A percentile compares a stretch with the other conserved stretches of the same genome.
phyloP scores from a whole-genome alignment of 768 basidiomycete species.

The Clavulina sp. region DNA sequence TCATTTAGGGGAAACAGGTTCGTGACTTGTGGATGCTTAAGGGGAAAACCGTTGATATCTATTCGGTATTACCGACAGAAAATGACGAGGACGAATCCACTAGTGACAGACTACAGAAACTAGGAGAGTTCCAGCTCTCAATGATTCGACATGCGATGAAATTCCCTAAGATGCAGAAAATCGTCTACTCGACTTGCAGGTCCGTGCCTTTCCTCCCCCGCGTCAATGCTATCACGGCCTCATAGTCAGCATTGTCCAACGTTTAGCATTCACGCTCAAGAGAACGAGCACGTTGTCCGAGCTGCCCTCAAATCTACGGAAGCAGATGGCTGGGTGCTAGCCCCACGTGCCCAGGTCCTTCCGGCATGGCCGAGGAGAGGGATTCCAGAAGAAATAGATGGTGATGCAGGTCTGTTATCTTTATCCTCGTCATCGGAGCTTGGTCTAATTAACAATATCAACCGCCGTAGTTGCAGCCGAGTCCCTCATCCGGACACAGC shows the following conservation, averaged over 20 bases:
- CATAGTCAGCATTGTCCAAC: background rate
- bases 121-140: slow-evolving; percentile 73
- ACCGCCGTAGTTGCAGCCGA: slow-evolving; percentile 24
- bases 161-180: slow-evolving; percentile 46
- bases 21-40: slow-evolving; percentile 11
- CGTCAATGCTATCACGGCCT: background rate
- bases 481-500: slow-evolving; percentile 52
- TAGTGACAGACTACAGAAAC: slow-evolving; percentile 59
- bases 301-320: slow-evolving; percentile 56
- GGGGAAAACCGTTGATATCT: background rate
- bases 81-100: slow-evolving; percentile 29
- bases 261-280: slow-evolving; percentile 80
- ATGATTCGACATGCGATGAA: slow-evolving; percentile 93
- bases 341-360: slow-evolving; percentile 45
- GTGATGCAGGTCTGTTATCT: no score
- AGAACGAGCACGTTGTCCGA: slow-evolving; percentile 84
- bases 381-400: slow-evolving; percentile 40
- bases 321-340: slow-evolving; percentile 55
- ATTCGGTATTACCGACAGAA: slow-evolving; percentile 20
- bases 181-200: slow-evolving; percentile 77
- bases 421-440: no score
- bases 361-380: slow-evolving; percentile 78
- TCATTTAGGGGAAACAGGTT: slow-evolving; percentile 61
- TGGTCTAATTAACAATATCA: no score
- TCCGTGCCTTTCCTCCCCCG: background rate